Conservation (phyloP, 2,329 filamentous ascomycete species). For the Canariomyces notabilis region DNA sequence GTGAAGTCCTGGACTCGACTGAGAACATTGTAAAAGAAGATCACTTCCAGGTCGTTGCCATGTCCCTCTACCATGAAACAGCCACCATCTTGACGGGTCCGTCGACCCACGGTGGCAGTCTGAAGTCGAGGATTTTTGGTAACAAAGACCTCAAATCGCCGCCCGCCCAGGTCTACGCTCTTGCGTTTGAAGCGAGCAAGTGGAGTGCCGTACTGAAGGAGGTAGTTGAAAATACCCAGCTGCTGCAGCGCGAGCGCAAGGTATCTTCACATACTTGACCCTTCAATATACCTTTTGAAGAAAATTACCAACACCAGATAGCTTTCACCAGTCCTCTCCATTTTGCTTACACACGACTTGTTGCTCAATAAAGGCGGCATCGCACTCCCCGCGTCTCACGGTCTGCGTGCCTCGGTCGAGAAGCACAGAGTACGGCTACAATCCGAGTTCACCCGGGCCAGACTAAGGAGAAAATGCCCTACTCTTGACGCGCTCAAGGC, state of each 20-base stretch:
- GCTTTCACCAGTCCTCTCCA: slow-evolving; percentile 73
- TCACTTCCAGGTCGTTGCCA: slow-evolving; percentile 42
- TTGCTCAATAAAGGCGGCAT: slow-evolving; percentile 78
- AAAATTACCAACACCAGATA: slow-evolving; percentile 36
- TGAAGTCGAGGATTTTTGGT: slow-evolving; percentile 80
- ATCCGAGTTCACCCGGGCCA: slow-evolving; percentile 76
- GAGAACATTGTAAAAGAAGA: neutral
- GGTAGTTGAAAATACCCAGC: slow-evolving; percentile 74
- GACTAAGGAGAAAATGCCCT: slow-evolving; percentile 65
- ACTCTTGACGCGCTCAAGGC: slow-evolving; percentile 52
- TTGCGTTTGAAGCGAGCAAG: slow-evolving; percentile 82
- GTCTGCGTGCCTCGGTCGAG: slow-evolving; percentile 68
- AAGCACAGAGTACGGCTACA: slow-evolving; percentile 75
- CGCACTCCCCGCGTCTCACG: slow-evolving; percentile 73
- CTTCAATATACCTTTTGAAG: neutral
- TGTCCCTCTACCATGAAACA: slow-evolving; percentile 96
- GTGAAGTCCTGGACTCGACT: too few relatives aligned
- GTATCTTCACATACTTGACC: slow-evolving; percentile 42
- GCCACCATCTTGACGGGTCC: slow-evolving; percentile 65
- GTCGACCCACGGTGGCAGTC: slow-evolving; percentile 65
- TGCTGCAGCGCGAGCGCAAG: slow-evolving; percentile 79
- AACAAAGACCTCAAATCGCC: slow-evolving; percentile 70
- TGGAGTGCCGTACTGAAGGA: slow-evolving; percentile 84
- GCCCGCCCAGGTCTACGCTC: slow-evolving; percentile 77
- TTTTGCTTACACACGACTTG: slow-evolving; percentile 83